Conservation (phyloP, 345 rosid species). For the Tarenaya hassleriana region DNA sequence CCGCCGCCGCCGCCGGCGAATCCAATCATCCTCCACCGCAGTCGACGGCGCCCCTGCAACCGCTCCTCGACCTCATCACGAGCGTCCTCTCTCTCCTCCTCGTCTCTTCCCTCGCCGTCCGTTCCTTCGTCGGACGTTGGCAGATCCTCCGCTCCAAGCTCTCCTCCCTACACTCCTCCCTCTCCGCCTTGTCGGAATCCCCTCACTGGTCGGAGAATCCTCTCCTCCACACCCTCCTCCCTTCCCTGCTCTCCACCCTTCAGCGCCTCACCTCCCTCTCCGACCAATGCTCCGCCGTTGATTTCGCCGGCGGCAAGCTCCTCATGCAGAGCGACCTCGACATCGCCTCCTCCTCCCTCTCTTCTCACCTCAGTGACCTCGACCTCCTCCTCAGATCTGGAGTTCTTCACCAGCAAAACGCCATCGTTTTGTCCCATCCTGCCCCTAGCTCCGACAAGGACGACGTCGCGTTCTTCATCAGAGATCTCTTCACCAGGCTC, state of each 20-base stretch:
- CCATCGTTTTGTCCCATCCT: conserved; percentile 65
- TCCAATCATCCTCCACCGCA: conserved; percentile 20
- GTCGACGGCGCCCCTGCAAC: conserved; percentile 44
- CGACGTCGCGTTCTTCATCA: conserved; percentile 49
- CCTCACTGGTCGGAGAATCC: conserved; percentile 68
- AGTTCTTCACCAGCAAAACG: conserved; percentile 61
- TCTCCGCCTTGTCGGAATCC: conserved; percentile 53
- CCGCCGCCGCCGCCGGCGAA: conserved; percentile 29
- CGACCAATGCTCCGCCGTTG: conserved; percentile 39
- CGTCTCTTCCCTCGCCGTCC: conserved; percentile 47
- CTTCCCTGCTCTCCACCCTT: conserved; percentile 62
- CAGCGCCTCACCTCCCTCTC: conserved; percentile 66
- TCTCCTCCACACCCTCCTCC: conserved; percentile 65
- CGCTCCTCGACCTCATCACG: conserved; percentile 51
- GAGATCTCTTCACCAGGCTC: conserved; percentile 69
- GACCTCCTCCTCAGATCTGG: conserved; percentile 78
- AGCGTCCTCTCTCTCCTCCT: conserved; percentile 61
- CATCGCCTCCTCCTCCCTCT: conserved; percentile 56
- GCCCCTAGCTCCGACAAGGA: conserved; percentile 48
- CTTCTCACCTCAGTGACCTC: conserved; percentile 53
- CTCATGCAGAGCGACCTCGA: conserved; percentile 87
- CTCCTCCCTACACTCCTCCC: conserved; percentile 42
- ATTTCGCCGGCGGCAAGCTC: conserved; percentile 70
- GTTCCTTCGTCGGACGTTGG: conserved; percentile 69
- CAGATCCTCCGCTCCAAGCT: conserved; percentile 61